phyloP scores from a whole-genome alignment of 306 rosid genomes.

The Rosa rugosa region DNA sequence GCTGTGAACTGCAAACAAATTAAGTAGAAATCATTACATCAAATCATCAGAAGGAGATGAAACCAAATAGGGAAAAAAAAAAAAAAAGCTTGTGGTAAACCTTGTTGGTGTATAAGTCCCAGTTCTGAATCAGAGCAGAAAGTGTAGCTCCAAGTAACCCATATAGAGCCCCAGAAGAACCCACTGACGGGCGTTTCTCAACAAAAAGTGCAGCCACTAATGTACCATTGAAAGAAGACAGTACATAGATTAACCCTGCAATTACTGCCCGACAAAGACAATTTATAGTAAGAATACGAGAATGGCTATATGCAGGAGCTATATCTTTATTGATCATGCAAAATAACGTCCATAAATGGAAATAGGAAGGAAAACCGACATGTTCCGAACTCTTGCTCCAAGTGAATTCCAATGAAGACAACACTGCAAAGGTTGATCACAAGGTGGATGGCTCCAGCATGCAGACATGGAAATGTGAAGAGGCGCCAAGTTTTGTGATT shows the following conservation, averaged over 20 bases:
- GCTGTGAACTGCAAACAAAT: constrained; percentile 57
- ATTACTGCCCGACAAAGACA: constrained; percentile 53
- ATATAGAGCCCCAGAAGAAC: constrained; percentile 75
- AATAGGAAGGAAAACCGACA: constrained; percentile 31
- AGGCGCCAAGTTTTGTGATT: constrained; percentile 78
- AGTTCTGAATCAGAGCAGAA: constrained; percentile 62
- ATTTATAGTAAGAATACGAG: neutral
- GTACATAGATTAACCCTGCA: constrained; percentile 69
- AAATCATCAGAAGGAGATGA: constrained; percentile 18
- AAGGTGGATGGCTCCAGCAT: constrained; percentile 82
- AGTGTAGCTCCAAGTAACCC: constrained; percentile 86
- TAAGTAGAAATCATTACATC: constrained; percentile 22
- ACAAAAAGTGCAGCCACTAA: constrained; percentile 86
- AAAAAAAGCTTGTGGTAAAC: constrained; percentile 28
- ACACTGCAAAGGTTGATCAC: constrained; percentile 71
- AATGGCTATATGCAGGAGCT: constrained; percentile 13
- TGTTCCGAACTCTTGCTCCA: constrained; percentile 79
- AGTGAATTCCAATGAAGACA: constrained; percentile 63
- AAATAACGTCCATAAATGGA: constrained; percentile 1
- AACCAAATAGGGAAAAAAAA: neutral
- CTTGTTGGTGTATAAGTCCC: constrained; percentile 68
- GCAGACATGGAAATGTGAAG: constrained; percentile 76
- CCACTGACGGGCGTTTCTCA: constrained; percentile 59
- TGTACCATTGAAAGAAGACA: constrained; percentile 72
- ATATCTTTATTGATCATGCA: constrained; percentile 15